Evolutionary conservation across 768 basidiomycete genomes (phyloP).

Genomic region (Pulveroboletus ravenelii): DNA sequence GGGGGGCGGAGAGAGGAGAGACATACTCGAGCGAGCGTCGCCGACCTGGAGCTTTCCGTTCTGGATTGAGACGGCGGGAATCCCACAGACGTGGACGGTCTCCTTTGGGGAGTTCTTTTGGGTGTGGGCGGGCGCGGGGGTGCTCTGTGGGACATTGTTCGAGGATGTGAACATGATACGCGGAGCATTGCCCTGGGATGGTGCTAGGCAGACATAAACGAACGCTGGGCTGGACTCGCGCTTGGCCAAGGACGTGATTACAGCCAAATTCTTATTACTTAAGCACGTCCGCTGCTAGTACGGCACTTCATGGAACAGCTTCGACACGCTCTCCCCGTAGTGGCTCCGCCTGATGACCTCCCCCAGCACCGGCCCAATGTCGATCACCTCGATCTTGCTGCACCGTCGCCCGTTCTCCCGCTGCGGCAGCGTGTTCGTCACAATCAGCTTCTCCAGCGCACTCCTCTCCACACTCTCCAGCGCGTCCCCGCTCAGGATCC

Average conservation of each 20-base stretch:
- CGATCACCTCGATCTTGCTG: slow-evolving; percentile 85
- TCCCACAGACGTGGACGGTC: slow-evolving; percentile 61
- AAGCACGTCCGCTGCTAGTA: slow-evolving; percentile 43
- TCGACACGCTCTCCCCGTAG: slow-evolving; percentile 92
- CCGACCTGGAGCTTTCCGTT: slow-evolving; percentile 70
- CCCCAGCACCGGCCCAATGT: slow-evolving; percentile 90
- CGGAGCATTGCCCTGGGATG: slow-evolving; percentile 30
- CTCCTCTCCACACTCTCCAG: slow-evolving; percentile 68
- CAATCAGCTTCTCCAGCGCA: slow-evolving; percentile 87
- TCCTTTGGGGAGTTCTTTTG: slow-evolving; percentile 41
- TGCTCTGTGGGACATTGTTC: slow-evolving; percentile 28
- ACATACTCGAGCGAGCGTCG: slow-evolving; percentile 65
- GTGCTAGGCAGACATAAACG: slow-evolving; percentile 19
- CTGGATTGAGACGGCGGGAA: slow-evolving; percentile 73
- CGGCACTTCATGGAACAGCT: slow-evolving; percentile 85
- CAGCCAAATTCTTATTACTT: slow-evolving; percentile 14
- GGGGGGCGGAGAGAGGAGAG: slow-evolving; percentile 2
- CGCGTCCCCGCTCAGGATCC: slow-evolving; percentile 89
- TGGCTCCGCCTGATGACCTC: slow-evolving; percentile 95
- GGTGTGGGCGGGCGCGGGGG: slow-evolving; percentile 1
- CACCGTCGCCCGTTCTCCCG: slow-evolving; percentile 65
- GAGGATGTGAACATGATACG: slow-evolving; percentile 32
- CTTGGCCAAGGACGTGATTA: neutral
- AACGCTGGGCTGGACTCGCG: neutral
- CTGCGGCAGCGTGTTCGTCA: slow-evolving; percentile 98